Evolutionary conservation across 2,329 filamentous ascomycete genomes (phyloP).

Genomic region (Colletotrichum euphorbiae): DNA sequence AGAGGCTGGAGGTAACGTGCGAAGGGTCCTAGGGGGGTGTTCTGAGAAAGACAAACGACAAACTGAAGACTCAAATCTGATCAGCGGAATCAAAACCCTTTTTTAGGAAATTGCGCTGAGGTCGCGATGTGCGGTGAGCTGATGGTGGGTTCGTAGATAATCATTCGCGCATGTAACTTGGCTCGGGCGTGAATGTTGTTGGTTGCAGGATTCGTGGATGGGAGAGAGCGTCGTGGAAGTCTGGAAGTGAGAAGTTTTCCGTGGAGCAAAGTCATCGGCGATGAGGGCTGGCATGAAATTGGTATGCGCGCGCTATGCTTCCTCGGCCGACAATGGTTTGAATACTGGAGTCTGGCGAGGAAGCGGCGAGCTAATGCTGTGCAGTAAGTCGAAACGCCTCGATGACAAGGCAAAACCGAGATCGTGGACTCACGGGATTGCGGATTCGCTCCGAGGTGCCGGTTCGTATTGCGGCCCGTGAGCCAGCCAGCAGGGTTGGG

Average conservation of each 20-base stretch:
- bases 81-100: neutral
- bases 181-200: neutral
- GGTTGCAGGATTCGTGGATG: neutral
- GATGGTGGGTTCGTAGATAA: neutral
- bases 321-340: conserved; percentile 9
- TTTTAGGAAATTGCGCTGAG: neutral
- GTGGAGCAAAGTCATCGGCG: conserved; percentile 18
- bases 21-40: neutral
- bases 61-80: neutral
- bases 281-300: conserved; percentile 7
- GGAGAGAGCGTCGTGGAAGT: neutral
- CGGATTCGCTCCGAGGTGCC: neutral
- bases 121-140: neutral
- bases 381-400: conserved; percentile 28
- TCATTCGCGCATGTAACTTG: neutral
- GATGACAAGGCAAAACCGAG: conserved; percentile 53
- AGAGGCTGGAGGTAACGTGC: no score
- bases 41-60: neutral
- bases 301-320: neutral
- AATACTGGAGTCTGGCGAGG: neutral
- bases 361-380: conserved; percentile 1
- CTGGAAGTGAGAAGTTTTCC: neutral
- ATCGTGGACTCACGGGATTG: conserved; percentile 45
- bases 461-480: conserved; percentile 11
- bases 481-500: neutral